Base-by-base conservation (phyloP, 768 basidiomycete genomes). In the Termitomyces eurrhizus region DNA sequence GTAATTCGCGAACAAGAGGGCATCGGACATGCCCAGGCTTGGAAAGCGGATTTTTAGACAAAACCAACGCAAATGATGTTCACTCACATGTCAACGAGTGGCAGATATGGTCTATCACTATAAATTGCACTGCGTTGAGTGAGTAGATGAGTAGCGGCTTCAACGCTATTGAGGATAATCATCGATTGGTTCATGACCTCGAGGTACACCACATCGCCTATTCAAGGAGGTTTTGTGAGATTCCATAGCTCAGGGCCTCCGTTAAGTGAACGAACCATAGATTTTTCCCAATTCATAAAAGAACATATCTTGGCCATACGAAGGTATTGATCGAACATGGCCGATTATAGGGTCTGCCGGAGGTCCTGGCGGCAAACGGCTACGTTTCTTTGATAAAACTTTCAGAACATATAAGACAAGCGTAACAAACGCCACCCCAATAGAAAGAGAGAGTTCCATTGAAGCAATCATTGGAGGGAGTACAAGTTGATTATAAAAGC, bases 61-160 rank as follows among this genome's bases (percentile, higher is more conserved):
- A 37, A 21, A 1, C 5, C 7, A 18, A 12, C 32, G 5, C 26
- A 13, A 46, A 1, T 52, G 41, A 36, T 14, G 18, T n/a, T 21
- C 7, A 58, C 41, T 14, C 7, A 69, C 66, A 67, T n/a, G 4
- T 67, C 57, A 37, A 51, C 61, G 7, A 69, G 58, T 5, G 60
- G 51, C 21, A 70, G 54, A 9, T 51, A 12, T 13, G 64, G 67
- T 16, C 66, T 50, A 45, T 69, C 55, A 3, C 75, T 73, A 56
- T 72, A 72, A 6, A 62, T 68, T 18, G 59, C 42, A 16, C 68
- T 61, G 16, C 63, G 62, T 32, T 66, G 69, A 5, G 67, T 64
- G 3, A 73, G 62, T n/a, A 72, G 62, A 44, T 41, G 4, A 41
- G 14, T 53, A 3, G 70, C 70, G 4, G 64, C 67, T 66, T 72